Percentiles rank a stretch among this genome's conserved stretches.
Conservation (phyloP, 352 stramenopile species). For the Phytopythium kandeliae region DNA sequence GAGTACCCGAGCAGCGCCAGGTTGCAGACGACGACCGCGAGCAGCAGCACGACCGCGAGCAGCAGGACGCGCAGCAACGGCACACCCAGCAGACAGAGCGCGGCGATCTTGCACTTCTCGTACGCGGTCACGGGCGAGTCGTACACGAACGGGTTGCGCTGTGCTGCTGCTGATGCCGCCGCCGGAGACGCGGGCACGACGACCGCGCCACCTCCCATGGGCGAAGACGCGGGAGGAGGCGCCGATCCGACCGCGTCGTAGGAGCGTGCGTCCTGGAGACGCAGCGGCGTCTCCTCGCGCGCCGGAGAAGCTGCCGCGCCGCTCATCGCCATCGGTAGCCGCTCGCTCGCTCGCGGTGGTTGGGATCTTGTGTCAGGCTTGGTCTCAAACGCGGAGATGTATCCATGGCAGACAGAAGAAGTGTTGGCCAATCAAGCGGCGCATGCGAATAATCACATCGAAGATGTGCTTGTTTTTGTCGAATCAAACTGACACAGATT, state of each 20-base stretch:
- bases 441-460: no score
- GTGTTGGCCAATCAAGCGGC: no score
- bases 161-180: no score
- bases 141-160: slow-evolving; percentile 61
- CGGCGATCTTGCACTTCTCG: slow-evolving; percentile 49
- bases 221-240: neutral
- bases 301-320: neutral
- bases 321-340: no score
- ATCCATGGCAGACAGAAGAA: no score
- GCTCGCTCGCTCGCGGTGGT: no score
- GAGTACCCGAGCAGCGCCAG: slow-evolving; percentile 48
- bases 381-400: no score
- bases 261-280: neutral
- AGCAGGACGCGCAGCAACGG: slow-evolving; percentile 50
- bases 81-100: slow-evolving; percentile 48
- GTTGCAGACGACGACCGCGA: slow-evolving; percentile 34
- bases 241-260: neutral
- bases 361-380: no score
- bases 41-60: slow-evolving; percentile 24
- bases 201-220: neutral
- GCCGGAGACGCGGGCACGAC: neutral
- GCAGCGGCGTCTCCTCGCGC: neutral
- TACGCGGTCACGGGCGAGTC: slow-evolving; percentile 44
- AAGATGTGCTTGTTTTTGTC: no score
- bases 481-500: no score